Base-by-base conservation (phyloP, 257 asterid genomes). In the Coffea canephora region DNA sequence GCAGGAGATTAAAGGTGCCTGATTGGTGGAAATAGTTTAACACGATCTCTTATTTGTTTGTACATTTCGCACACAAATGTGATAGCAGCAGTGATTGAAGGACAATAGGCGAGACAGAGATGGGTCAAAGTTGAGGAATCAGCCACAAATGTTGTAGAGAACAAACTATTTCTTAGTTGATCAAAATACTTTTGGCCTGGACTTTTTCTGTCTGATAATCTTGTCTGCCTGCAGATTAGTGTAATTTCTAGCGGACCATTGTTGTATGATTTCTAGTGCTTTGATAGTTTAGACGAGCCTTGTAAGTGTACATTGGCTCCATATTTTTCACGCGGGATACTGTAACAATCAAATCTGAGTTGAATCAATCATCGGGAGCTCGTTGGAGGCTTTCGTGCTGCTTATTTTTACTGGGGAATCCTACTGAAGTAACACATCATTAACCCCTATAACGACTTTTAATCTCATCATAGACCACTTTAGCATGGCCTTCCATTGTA, bases 11-110 rank as follows among this genome's bases (percentile, higher is more conserved):
- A 79, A 95, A 92, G 81, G 89, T 95, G 75, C 96, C 96, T 39
- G 98, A 95, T 84, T 95, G 97, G 98, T 95, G 93, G 99, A 88
- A 92, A 82, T 89, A 82, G 87, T 62, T 78, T 27, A 57, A 23
- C 23, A 54, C 70, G 65, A 71, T 52, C 12, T 69, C 80, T 80
- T 54, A 69, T 59, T 69, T 77, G 25, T 83, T 69, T 78, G 92
- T 89, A 90, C 84, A 85, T 80, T 74, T 34, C 31, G n/a, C 43
- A n/a, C 49, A 74, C 31, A 31, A 61, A 66, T 66, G 36, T 54
- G 71, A 48, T 50, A 7, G 54, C 48, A 50, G 74, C 69, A 54
- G 52, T 68, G 46, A 18, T 52, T 14, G 1, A 68, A 50, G 41
- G 69, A 23, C 10, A 41, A 49, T 14, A 50, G 21, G 55, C 13